Evolutionary conservation across 1,284 basidiomycete genomes (phyloP).

Genomic region (Leccinum cinnamomeum): DNA sequence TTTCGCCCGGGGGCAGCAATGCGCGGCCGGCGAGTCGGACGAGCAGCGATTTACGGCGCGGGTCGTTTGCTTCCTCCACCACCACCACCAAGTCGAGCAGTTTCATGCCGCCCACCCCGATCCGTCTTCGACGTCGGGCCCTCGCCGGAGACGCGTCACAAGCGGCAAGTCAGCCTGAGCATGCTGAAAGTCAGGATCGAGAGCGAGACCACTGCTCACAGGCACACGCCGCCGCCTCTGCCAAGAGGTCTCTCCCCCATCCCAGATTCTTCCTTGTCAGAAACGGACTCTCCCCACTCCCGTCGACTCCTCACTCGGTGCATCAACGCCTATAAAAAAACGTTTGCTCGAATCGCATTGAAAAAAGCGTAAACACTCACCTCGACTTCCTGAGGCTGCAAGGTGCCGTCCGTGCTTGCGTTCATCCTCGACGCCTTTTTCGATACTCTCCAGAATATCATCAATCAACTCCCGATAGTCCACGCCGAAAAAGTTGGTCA

Average conservation of each 20-base stretch:
- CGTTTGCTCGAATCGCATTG: not conserved
- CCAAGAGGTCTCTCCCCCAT: conserved; percentile 58
- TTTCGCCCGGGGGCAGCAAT: conserved; percentile 37
- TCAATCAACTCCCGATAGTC: conserved; percentile 72
- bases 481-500: conserved; percentile 81
- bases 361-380: conserved; percentile 42
- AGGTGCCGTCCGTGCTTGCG: conserved; percentile 49
- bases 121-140: conserved; percentile 65
- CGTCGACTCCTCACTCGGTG: conserved; percentile 55
- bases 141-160: conserved; percentile 76
- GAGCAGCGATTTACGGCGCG: conserved; percentile 48
- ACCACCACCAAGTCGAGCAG: conserved; percentile 36
- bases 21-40: conserved; percentile 52
- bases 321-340: conserved; percentile 53
- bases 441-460: conserved; percentile 76
- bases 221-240: conserved; percentile 32
- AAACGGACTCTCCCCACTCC: conserved; percentile 16
- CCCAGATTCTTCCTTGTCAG: conserved; percentile 22
- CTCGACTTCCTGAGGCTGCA: conserved; percentile 67
- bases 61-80: conserved; percentile 39
- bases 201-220: conserved; percentile 55
- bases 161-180: conserved; percentile 79
- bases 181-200: conserved; percentile 91
- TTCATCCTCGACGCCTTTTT: conserved; percentile 71
- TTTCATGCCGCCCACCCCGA: conserved; percentile 42